These are phyloP conservation scores for Acanthamoeba rhysodes DNA, from an alignment of 208 protist species.

Conservation along the genomic window DNA sequence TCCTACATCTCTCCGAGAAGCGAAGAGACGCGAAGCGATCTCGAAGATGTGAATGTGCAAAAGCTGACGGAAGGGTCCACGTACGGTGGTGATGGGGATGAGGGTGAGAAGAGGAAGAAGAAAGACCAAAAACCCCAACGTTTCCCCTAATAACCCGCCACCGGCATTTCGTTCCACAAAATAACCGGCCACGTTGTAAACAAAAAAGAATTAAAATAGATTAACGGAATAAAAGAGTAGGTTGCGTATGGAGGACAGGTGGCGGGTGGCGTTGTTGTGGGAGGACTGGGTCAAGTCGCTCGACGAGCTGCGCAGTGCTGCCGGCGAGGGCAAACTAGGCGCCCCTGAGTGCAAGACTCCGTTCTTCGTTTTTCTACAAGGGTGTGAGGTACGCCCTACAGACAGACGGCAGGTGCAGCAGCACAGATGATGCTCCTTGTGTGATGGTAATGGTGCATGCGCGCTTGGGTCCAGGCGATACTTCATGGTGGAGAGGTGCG, in stretches of 20 bases:
- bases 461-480: background rate
- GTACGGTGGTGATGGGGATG: slow-evolving; percentile 53
- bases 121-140: background rate
- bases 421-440: no score
- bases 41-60: background rate
- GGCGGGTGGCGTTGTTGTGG: slow-evolving; percentile 1
- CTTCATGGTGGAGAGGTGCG: background rate
- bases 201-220: no score
- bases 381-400: background rate
- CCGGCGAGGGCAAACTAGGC: background rate
- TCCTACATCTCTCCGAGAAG: background rate
- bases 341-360: background rate
- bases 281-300: slow-evolving; percentile 5
- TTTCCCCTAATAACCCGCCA: background rate
- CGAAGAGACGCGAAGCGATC: background rate
- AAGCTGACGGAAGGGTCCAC: slow-evolving; percentile 9
- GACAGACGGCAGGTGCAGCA: no score
- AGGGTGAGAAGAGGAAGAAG: slow-evolving; percentile 56
- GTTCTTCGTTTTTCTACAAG: background rate
- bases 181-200: background rate
- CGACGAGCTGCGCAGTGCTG: background rate
- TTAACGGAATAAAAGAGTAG: no score
- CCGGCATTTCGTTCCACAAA: background rate
- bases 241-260: background rate
- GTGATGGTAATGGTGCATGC: no score